A percentile compares a stretch with the other conserved stretches of the same genome.
phyloP scores from a whole-genome alignment of 768 basidiomycete species.

The Tylopilus balloui region DNA sequence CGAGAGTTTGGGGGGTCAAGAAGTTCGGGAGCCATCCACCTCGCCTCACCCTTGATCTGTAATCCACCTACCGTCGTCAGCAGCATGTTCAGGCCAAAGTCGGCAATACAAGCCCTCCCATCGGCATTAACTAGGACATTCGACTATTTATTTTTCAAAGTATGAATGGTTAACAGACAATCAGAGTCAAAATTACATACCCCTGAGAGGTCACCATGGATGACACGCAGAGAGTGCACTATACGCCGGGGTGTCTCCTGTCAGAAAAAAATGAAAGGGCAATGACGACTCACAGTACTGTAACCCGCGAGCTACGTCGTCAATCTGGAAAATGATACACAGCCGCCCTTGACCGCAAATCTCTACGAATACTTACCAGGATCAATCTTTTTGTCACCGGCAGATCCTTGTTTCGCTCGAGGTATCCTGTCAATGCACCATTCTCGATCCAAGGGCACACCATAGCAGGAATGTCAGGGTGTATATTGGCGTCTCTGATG shows the following conservation, averaged over 20 bases:
- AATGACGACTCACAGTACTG: neutral
- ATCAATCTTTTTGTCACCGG: neutral
- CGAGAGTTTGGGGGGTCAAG: neutral
- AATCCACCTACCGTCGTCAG: neutral
- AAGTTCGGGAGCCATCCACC: slow-evolving; percentile 1
- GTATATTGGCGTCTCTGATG: neutral
- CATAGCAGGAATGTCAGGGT: neutral
- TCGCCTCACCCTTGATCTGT: neutral
- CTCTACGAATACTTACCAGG: neutral
- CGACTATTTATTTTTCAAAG: neutral
- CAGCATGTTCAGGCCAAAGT: slow-evolving; percentile 4
- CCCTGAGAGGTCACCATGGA: neutral
- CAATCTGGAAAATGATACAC: neutral
- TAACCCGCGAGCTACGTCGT: neutral
- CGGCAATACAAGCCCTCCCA: neutral
- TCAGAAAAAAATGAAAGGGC: neutral
- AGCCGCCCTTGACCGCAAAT: neutral
- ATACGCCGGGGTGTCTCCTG: neutral
- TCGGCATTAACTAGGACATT: neutral
- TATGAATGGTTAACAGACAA: neutral
- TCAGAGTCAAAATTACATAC: neutral
- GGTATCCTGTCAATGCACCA: neutral
- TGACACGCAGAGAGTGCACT: neutral
- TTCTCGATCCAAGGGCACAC: slow-evolving; percentile 1
- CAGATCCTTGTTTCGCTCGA: neutral